phyloP scores from a whole-genome alignment of 768 basidiomycete species.

The Calocybe indica region DNA sequence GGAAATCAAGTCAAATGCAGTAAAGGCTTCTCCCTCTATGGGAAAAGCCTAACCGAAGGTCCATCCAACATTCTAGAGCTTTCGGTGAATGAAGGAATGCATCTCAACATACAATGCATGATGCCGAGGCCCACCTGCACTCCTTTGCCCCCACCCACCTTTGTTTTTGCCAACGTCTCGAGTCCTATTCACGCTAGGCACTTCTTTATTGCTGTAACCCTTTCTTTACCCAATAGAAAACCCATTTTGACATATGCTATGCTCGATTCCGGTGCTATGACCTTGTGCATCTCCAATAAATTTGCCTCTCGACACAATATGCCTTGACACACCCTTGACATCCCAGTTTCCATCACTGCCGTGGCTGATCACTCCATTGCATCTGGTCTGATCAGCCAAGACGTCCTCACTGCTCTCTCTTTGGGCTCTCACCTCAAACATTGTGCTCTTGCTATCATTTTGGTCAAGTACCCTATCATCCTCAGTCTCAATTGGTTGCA shows the following conservation, averaged over 20 bases:
- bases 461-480: conserved; percentile 27
- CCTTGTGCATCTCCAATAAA: conserved; percentile 27
- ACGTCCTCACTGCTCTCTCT: conserved; percentile 22
- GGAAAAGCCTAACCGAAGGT: no score
- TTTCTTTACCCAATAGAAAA: conserved; percentile 24
- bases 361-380: conserved; percentile 31
- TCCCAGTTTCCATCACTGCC: conserved; percentile 28
- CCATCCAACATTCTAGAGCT: no score
- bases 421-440: conserved; percentile 23
- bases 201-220: conserved; percentile 21
- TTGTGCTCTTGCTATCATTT: conserved; percentile 22
- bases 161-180: no score
- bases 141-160: no score
- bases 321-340: conserved; percentile 19
- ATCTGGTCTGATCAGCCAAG: conserved; percentile 33
- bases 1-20: no score
- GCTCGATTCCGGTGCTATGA: conserved; percentile 28
- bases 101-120: no score
- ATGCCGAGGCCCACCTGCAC: no score
- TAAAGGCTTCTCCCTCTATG: no score
- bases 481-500: conserved; percentile 31
- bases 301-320: conserved; percentile 27
- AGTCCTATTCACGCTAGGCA: no score
- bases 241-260: conserved; percentile 27
- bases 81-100: no score